These are phyloP conservation scores for Parietichytrium sp. DNA, from an alignment of 108 stramenopile genomes.

Conservation along the genomic window DNA sequence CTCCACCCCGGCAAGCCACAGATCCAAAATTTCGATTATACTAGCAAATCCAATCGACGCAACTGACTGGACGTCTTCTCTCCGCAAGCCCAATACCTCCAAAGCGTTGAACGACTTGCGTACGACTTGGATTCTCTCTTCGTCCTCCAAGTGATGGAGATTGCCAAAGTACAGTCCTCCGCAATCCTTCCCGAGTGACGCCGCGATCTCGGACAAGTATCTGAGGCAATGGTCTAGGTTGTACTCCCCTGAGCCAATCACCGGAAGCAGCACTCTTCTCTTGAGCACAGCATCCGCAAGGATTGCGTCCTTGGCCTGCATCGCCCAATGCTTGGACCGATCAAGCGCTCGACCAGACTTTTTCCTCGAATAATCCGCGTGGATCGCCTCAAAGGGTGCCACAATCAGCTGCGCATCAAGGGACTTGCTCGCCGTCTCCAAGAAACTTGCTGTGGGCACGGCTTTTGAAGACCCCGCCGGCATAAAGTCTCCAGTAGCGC, in stretches of 20 bases:
- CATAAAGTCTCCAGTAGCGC: background rate
- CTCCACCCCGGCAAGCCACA: background rate
- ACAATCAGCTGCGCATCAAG: background rate
- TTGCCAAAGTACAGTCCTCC: background rate
- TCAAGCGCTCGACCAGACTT: background rate
- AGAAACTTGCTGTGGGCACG: background rate
- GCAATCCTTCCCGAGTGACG: background rate
- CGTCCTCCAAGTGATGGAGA: background rate
- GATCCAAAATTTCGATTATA: too few relatives aligned
- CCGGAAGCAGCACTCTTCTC: background rate
- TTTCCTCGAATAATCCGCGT: background rate
- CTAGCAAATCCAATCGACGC: too few relatives aligned
- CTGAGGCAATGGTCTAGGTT: background rate
- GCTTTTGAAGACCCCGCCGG: background rate
- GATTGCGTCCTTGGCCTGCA: too few relatives aligned
- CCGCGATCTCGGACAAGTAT: background rate
- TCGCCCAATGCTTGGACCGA: background rate
- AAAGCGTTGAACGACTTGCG: background rate
- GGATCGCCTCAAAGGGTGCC: background rate
- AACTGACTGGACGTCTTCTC: background rate
- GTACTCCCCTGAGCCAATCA: background rate
- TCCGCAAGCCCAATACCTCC: background rate
- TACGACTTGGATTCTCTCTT: background rate
- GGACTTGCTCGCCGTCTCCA: background rate
- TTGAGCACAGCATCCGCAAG: background rate